Base-by-base conservation (phyloP, 2,329 filamentous ascomycete genomes). In the Torrubiella hemipterigena region DNA sequence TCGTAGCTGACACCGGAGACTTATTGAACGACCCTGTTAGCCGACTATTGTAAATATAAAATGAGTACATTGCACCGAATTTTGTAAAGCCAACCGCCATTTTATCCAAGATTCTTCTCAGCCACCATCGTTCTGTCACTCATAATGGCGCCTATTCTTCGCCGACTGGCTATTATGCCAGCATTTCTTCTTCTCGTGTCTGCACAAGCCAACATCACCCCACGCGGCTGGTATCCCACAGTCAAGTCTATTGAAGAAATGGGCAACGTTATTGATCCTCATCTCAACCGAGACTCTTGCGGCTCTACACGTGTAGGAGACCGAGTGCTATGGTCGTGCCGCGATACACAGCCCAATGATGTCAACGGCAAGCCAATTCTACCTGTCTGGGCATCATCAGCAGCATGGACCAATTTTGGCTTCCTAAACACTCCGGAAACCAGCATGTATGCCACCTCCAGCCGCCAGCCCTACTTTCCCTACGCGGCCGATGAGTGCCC, bases 221-320 rank as follows among this genome's bases (percentile, higher is more conserved):
- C n/a, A n/a, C n/a, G n/a, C n/a, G n/a, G n/a, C n/a, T n/a, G n/a
- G n/a, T n/a, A n/a, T n/a, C 20, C 27, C 13, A 39, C 34, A 10
- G 37, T 51, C 10, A 14, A 6, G 10, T 24, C 22, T 14, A 37
- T 47, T 46, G 26, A 67, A 59, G 54, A 60, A 63, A 15, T 29
- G n/a, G 27, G 14, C 9, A 29, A 18, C 17, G 27, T 29, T 4
- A 29, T 12, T 13, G 16, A 29, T 17, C 27, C 27, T 12, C 11
- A 6, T 6, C 27, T 29, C 4, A 29, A 18, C 27, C 15, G 27
- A 16, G 27, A 29, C 27, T 29, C 27, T 8, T 29, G 27, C 16
- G 17, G 27, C 16, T 29, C 27, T 13, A 17, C 14, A 4, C 6
- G 17, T 6, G 6, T 29, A n/a, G 27, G 27, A 6, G 27, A 29